Evolutionary conservation across 345 rosid genomes (phyloP).

Genomic region (Erodium maritimum): DNA sequence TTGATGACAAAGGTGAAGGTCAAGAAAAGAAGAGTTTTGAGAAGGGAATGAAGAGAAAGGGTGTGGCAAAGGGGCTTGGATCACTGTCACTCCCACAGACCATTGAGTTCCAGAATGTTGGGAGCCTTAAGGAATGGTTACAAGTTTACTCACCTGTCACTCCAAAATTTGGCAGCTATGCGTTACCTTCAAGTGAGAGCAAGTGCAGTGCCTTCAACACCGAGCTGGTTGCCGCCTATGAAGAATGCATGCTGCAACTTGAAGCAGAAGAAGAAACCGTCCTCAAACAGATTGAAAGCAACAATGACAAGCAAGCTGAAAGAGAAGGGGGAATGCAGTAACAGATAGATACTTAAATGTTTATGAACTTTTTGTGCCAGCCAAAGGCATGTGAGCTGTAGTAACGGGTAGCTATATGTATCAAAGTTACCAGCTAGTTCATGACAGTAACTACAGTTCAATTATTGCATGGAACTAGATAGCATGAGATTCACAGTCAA

Average conservation of each 20-base stretch:
- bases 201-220: constrained; percentile 16
- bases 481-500: too few relatives aligned
- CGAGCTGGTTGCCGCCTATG: constrained; percentile 23
- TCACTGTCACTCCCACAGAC: constrained; percentile 18
- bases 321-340: not conserved
- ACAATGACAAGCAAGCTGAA: constrained; percentile 7
- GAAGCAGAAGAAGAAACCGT: constrained; percentile 31
- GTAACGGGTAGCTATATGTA: too few relatives aligned
- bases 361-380: too few relatives aligned
- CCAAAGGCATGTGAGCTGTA: too few relatives aligned
- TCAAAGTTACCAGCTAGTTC: too few relatives aligned
- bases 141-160: constrained; percentile 25
- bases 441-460: too few relatives aligned
- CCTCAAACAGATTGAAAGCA: constrained; percentile 19
- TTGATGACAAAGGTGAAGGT: not conserved
- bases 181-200: not conserved
- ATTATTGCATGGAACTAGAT: too few relatives aligned
- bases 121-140: constrained; percentile 21
- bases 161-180: constrained; percentile 29
- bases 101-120: constrained; percentile 20
- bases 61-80: constrained; percentile 19
- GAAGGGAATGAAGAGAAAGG: constrained; percentile 20
- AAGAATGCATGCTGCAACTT: constrained; percentile 27
- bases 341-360: not conserved
- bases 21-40: not conserved